Percentiles rank a stretch among this genome's conserved stretches.
These are phyloP conservation scores for Cubamyces sp. DNA, from an alignment of 768 basidiomycete genomes.

Conservation along the genomic window DNA sequence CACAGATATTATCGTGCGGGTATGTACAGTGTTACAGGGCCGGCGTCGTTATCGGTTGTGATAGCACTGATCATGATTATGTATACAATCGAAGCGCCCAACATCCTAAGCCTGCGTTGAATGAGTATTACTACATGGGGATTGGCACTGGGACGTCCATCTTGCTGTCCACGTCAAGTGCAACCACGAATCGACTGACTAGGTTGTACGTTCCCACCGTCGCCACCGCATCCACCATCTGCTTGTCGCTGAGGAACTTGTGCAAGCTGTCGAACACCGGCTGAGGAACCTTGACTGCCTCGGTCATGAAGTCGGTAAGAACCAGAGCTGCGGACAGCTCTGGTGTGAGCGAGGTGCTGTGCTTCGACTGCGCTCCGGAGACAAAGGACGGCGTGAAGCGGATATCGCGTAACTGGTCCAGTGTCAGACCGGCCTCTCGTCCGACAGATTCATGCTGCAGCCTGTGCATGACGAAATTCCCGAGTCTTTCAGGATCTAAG, in stretches of 20 bases:
- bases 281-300: conserved; percentile 35
- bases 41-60: too few species aligned
- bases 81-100: too few species aligned
- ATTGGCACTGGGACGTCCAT: conserved; percentile 36
- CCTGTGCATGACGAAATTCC: conserved; percentile 22
- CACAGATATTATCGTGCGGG: too few species aligned
- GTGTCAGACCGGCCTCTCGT: conserved; percentile 37
- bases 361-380: not conserved
- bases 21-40: too few species aligned
- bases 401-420: conserved; percentile 36
- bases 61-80: too few species aligned
- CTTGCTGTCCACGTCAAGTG: conserved; percentile 39
- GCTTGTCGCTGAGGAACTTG: conserved; percentile 34
- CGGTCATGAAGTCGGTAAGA: conserved; percentile 38
- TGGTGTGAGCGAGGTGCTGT: conserved; percentile 28
- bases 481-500: too few species aligned
- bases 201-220: conserved; percentile 38
- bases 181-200: conserved; percentile 38
- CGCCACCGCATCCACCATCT: conserved; percentile 38
- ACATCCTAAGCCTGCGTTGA: not conserved
- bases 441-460: conserved; percentile 39
- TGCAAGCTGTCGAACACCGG: conserved; percentile 34
- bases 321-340: conserved; percentile 36
- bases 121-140: conserved; percentile 16
- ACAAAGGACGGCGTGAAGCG: conserved; percentile 30